Evolutionary conservation across 1,139 yeast genomes (phyloP), one percentile per base, ranked within the genome.

Genomic region (Kurtzmaniella quercitrusa): DNA sequence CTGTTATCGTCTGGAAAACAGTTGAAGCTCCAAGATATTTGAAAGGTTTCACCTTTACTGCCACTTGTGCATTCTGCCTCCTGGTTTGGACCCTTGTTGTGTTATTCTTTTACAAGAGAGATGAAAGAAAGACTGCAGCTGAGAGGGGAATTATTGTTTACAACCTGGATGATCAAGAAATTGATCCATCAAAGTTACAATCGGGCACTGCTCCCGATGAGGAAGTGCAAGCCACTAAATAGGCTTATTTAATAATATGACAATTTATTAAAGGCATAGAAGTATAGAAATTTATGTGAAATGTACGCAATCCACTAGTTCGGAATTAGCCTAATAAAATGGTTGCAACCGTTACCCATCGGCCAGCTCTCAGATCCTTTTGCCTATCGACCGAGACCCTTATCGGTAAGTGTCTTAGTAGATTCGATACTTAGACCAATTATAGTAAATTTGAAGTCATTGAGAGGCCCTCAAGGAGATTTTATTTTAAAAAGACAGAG

Each of bases 91-190:
- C 84, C 0, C 61, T 77, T 42, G 65, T 77, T 7, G 83, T 78
- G 6, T 68, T 81, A 49, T 75, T 66, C 54, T 68, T 78, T 48
- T 82, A 81, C 65, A 82, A 82, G 60, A 70, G 70, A 41, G 77
- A 79, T 44, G 88, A 82, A 55, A 69, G 73, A 46, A 59, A 59
- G 41, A 56, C 68, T 45, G 83, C 86, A 11, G 59, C 62, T 40
- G 73, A 67, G 21, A 78, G 81, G 50, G 84, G 83, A 27, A 76
- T 79, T 45, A 65, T 70, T 27, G 46, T 78, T 17, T 76, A 68
- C 55, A 72, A 77, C 50, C 72, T 81, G 2, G 46, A 37, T 12
- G 45, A 36, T 5, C 41, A 41, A 34, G 44, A 39, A 37, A 24
- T 40, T 24, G 42, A 40, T 27, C 42, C 42, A 4, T 12, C 42